These are phyloP conservation scores for Cadophora gregata DNA, from an alignment of 2,329 filamentous ascomycete species.

Conservation along the genomic window DNA sequence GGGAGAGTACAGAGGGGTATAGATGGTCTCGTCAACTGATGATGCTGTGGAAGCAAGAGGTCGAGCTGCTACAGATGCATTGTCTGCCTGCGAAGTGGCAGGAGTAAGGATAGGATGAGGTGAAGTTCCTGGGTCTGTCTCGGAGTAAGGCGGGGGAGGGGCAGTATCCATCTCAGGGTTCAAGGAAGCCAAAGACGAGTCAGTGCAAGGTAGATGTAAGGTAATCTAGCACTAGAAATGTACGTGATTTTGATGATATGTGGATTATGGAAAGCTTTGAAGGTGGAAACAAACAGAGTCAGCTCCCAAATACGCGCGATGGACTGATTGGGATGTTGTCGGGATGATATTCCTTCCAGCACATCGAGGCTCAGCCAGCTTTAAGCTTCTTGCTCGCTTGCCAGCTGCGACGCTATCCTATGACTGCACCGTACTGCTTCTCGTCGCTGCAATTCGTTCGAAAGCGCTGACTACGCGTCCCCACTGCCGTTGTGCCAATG, in stretches of 20 bases:
- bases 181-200: neutral
- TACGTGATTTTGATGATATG: neutral
- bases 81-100: slow-evolving; percentile 44
- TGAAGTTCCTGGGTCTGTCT: slow-evolving; percentile 54
- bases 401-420: neutral
- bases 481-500: slow-evolving; percentile 7
- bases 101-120: slow-evolving; percentile 39
- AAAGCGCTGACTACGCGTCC: slow-evolving; percentile 15
- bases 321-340: slow-evolving; percentile 12
- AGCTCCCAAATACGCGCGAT: neutral
- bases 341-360: slow-evolving; percentile 10
- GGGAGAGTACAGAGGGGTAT: slow-evolving; percentile 39
- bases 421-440: neutral
- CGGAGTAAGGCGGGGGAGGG: slow-evolving; percentile 63
- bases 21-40: slow-evolving; percentile 35
- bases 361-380: slow-evolving; percentile 8
- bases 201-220: neutral
- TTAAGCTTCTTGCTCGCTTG: slow-evolving; percentile 12
- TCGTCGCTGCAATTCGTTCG: slow-evolving; percentile 15
- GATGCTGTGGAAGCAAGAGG: slow-evolving; percentile 32
- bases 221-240: neutral
- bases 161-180: slow-evolving; percentile 30
- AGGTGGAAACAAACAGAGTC: neutral
- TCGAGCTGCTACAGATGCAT: slow-evolving; percentile 44
- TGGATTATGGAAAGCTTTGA: neutral